Base-by-base conservation (phyloP, 306 rosid species). In the Leucaena leucocephala region DNA sequence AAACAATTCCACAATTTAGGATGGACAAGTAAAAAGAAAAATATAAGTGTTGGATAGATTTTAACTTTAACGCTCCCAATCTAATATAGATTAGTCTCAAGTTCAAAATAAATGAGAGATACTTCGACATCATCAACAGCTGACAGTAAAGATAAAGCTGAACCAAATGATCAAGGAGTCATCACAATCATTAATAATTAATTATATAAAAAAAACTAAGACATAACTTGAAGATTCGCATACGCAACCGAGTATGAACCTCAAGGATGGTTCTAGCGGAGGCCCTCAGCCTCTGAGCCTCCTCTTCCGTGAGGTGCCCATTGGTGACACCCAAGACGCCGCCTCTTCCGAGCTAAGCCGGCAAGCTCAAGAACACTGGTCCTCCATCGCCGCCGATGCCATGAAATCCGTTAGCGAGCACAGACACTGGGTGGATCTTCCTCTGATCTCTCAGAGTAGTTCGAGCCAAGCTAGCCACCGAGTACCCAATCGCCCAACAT, bases 401-500 rank as follows among this genome's bases (percentile, higher is more conserved):
- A 3, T 94, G 82, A 71, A 91, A 82, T 1, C 97, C 98, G 54
- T 80, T 90, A 0, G 96, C 91, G 0, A 94, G 64, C 35, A 94
- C 98, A 6, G 94, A 85, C 5, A 94, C 88, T 0, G 97, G 97
- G 76, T 94, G 97, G 78, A 94, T 94, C 85, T 80, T 92, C 84
- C 94, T 85, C 66, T 94, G 98, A 82, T 94, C 89, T 69, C 98
- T 83, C 1, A 94, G 57, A 22, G 90, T 49, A 34, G 86, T 73
- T 6, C 97, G 82, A 0, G 96, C 92, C 50, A 94, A 78, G 40
- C 70, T 87, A 0, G 97, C 96, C 45, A 82, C 98, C 0, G 97
- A 94, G 85, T 94, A 94, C 10, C 98, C 97, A 1, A 94, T 89
- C 2, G 98, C 98, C 98, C 97, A 94, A 0, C 96, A 92, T 35